These are phyloP conservation scores for Artemisia argyi DNA, from an alignment of 129 eudicot genomes.

Conservation along the genomic window DNA sequence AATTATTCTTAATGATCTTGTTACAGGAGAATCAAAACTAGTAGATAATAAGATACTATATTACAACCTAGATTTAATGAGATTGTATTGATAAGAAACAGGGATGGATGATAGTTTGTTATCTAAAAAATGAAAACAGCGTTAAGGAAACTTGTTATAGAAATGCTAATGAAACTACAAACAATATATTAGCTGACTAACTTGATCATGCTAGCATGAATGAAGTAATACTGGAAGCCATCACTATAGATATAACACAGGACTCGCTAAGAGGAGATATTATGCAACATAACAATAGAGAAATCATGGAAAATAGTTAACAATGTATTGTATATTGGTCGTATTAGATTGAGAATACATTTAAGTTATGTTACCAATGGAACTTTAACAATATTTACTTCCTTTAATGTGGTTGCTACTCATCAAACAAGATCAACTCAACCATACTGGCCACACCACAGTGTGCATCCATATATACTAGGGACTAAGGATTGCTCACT, in stretches of 20 bases:
- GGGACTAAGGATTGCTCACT: background rate
- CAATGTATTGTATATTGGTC: background rate
- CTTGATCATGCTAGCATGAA: background rate
- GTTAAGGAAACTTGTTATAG: background rate
- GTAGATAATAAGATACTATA: too few relatives aligned
- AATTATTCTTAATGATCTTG: too few relatives aligned
- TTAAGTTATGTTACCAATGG: constrained; percentile 4
- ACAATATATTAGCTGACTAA: background rate
- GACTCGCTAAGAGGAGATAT: background rate
- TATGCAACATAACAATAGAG: constrained; percentile 15
- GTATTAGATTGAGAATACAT: background rate
- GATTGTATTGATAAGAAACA: too few relatives aligned
- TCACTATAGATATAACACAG: constrained; percentile 10
- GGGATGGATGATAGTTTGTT: background rate
- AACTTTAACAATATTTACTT: background rate
- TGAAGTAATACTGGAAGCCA: constrained; percentile 9
- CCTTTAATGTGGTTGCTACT: background rate
- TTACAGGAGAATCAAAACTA: background rate
- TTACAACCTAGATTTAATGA: too few relatives aligned
- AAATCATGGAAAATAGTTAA: constrained; percentile 6
- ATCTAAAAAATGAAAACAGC: background rate
- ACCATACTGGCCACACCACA: background rate
- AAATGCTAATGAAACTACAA: constrained; percentile 4
- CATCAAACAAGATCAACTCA: background rate
- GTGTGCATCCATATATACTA: background rate